Evolutionary conservation across 2,329 filamentous ascomycete genomes (phyloP).

Genomic region (Aspergillus ochraceus): DNA sequence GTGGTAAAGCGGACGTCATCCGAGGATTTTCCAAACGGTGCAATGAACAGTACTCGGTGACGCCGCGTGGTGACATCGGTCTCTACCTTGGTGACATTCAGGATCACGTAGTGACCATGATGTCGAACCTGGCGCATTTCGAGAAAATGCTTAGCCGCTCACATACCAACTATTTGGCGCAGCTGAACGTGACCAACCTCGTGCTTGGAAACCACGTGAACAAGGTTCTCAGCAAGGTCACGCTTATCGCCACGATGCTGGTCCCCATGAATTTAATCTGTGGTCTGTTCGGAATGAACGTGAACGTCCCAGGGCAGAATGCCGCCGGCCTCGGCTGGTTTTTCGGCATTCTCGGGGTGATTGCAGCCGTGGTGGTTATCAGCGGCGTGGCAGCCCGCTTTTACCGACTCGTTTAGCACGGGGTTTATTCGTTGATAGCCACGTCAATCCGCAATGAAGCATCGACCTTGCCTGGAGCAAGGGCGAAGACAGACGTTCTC

Average conservation of each 20-base stretch:
- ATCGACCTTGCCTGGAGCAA: no score
- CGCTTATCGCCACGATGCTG: slow-evolving; percentile 88
- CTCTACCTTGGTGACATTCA: slow-evolving; percentile 97
- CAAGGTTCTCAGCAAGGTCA: slow-evolving; percentile 89
- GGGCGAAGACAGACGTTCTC: no score
- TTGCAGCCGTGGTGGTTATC: slow-evolving; percentile 42
- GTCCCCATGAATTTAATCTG: slow-evolving; percentile 93
- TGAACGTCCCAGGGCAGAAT: slow-evolving; percentile 45
- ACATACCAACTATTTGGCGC: slow-evolving; percentile 94
- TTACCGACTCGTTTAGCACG: slow-evolving; percentile 40
- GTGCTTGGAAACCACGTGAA: slow-evolving; percentile 86
- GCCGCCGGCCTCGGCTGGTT: slow-evolving; percentile 45
- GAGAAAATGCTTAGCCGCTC: slow-evolving; percentile 95
- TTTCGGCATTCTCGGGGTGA: slow-evolving; percentile 51
- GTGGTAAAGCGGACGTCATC: slow-evolving; percentile 97
- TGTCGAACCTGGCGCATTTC: slow-evolving; percentile 91
- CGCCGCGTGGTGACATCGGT: slow-evolving; percentile 92
- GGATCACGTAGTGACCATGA: slow-evolving; percentile 99
- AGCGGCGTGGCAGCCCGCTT: slow-evolving; percentile 42
- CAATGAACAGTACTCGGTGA: slow-evolving; percentile 95
- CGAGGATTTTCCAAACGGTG: slow-evolving; percentile 97
- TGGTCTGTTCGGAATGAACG: slow-evolving; percentile 55
- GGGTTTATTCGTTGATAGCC: background rate
- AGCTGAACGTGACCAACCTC: slow-evolving; percentile 89
- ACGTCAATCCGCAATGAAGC: no score